These are phyloP conservation scores for Penicillium robsamsonii DNA, from an alignment of 495 filamentous ascomycete species.

Conservation along the genomic window DNA sequence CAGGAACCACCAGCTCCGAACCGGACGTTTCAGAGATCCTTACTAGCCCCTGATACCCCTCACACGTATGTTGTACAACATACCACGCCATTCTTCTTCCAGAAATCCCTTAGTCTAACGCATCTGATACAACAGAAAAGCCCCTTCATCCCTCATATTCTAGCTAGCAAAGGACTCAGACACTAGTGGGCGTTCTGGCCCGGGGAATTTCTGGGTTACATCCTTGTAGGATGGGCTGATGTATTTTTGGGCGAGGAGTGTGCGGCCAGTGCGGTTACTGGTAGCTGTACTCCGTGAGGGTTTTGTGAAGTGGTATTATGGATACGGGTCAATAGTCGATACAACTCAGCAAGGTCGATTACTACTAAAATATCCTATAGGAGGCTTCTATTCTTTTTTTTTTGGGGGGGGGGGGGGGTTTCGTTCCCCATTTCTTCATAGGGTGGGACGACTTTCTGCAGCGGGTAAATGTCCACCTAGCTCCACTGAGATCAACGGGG, in stretches of 20 bases:
- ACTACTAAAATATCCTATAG: neutral
- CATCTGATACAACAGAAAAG: neutral
- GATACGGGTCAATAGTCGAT: neutral
- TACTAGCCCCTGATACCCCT: neutral
- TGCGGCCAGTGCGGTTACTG: neutral
- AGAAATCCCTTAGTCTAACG: neutral
- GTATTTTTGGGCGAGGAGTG: neutral
- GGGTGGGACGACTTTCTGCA: neutral
- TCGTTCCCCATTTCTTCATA: neutral
- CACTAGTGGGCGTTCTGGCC: conserved; percentile 1
- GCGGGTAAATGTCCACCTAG: neutral
- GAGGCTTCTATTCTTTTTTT: neutral
- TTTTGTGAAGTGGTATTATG: neutral
- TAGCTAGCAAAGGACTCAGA: neutral
- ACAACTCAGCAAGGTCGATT: neutral
- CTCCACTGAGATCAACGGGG: neutral
- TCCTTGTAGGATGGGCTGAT: conserved; percentile 10
- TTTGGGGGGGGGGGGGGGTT: too few species aligned
- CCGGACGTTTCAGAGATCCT: neutral
- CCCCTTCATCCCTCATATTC: neutral
- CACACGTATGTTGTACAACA: neutral
- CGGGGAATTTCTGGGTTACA: conserved; percentile 14
- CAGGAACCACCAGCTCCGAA: neutral
- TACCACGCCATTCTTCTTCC: neutral
- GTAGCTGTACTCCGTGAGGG: neutral